Percentiles rank a stretch among this genome's conserved stretches.
These are phyloP conservation scores for Umbellularia californica DNA, from an alignment of 164 flowering plant species.

Conservation along the genomic window DNA sequence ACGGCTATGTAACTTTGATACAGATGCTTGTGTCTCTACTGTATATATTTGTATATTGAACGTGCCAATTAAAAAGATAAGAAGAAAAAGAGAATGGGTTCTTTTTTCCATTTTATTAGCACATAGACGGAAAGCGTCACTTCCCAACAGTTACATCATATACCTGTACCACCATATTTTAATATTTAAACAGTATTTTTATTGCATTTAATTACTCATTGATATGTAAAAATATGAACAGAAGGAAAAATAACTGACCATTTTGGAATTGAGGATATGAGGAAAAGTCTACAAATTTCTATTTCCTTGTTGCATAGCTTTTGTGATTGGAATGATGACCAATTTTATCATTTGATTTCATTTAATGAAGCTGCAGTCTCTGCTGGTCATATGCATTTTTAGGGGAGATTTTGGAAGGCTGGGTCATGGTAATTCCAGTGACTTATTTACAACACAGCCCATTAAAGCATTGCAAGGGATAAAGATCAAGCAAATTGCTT, in stretches of 20 bases:
- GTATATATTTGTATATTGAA: background rate
- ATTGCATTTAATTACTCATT: background rate
- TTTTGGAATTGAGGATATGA: background rate
- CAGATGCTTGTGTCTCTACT: background rate
- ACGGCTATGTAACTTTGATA: background rate
- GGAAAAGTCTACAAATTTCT: background rate
- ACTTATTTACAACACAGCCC: constrained; percentile 83
- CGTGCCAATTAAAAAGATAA: background rate
- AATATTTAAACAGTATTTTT: too few species aligned
- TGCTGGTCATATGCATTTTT: constrained; percentile 15
- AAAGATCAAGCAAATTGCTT: constrained; percentile 86
- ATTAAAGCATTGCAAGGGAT: constrained; percentile 74
- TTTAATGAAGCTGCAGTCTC: background rate
- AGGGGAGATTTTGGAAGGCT: constrained; percentile 99
- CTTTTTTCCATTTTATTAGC: too few species aligned
- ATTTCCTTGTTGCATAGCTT: background rate
- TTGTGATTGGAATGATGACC: background rate
- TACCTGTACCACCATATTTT: too few species aligned
- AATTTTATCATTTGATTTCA: constrained; percentile 1
- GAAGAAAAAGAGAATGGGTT: background rate
- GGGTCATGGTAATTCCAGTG: constrained; percentile 98
- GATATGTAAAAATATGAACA: background rate
- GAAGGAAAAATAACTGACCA: background rate
- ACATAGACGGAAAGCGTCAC: too few species aligned
- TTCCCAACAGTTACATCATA: too few species aligned